phyloP scores from a whole-genome alignment of 1,139 yeast species.

The Blastobotrys niveus region DNA sequence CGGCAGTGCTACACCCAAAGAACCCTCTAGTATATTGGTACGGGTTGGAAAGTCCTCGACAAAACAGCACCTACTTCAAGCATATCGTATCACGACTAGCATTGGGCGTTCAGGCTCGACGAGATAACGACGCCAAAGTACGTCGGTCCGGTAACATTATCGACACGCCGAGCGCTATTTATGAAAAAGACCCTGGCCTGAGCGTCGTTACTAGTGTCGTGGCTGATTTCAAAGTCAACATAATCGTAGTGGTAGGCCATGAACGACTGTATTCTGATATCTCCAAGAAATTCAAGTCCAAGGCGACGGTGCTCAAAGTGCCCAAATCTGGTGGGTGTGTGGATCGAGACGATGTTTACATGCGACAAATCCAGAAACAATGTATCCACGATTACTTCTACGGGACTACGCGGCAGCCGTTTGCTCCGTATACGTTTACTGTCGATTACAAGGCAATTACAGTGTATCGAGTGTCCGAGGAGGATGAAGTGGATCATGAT shows the following conservation, averaged over 20 bases:
- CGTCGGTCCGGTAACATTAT: constrained; percentile 63
- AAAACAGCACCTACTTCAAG: constrained; percentile 58
- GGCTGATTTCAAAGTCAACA: constrained; percentile 49
- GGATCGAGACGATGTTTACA: constrained; percentile 63
- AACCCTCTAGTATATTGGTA: constrained; percentile 79
- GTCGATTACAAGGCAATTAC: constrained; percentile 46
- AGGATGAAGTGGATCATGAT: constrained; percentile 27
- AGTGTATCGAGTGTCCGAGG: constrained; percentile 45
- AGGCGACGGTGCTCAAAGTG: constrained; percentile 48
- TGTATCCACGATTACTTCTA: constrained; percentile 84
- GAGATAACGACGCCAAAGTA: constrained; percentile 50
- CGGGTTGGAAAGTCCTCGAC: constrained; percentile 59
- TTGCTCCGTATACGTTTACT: constrained; percentile 72
- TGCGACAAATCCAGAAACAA: constrained; percentile 66
- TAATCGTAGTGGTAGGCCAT: constrained; percentile 38
- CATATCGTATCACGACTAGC: constrained; percentile 54
- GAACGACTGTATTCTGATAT: constrained; percentile 59
- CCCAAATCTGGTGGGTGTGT: constrained; percentile 71
- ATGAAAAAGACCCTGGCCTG: constrained; percentile 37
- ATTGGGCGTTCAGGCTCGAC: constrained; percentile 50
- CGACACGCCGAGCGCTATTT: constrained; percentile 63
- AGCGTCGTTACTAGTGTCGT: constrained; percentile 54
- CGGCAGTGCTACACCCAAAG: constrained; percentile 72
- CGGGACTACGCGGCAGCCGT: constrained; percentile 59
- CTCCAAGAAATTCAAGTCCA: constrained; percentile 45